phyloP scores from a whole-genome alignment of 177 flowering plant species.

The Vitis hybrid region DNA sequence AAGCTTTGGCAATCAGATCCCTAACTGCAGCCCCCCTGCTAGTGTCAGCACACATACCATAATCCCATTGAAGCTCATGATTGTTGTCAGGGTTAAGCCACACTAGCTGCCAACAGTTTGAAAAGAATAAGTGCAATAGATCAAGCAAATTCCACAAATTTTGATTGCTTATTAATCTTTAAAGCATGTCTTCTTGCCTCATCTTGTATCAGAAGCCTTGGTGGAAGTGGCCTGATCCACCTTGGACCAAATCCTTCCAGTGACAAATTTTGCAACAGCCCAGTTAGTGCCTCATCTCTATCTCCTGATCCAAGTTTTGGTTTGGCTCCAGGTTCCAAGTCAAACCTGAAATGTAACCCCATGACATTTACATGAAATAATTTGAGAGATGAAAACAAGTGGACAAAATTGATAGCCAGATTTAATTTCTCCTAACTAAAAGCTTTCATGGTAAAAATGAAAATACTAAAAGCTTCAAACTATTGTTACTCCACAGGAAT shows the following conservation, averaged over 20 bases:
- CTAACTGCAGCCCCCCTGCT: constrained; percentile 87
- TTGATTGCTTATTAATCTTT: background rate
- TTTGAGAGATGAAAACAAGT: background rate
- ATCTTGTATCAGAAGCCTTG: constrained; percentile 76
- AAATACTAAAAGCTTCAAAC: background rate
- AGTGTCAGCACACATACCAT: constrained; percentile 97
- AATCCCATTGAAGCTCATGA: constrained; percentile 93
- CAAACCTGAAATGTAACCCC: constrained; percentile 45
- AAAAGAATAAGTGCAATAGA: constrained; percentile 13
- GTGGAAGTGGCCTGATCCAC: constrained; percentile 91
- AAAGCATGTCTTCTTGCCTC: constrained; percentile 59
- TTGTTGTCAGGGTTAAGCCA: constrained; percentile 90
- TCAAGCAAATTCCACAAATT: constrained; percentile 7
- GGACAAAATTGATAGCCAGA: background rate
- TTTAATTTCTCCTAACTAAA: background rate
- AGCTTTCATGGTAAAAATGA: background rate
- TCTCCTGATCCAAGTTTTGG: constrained; percentile 80
- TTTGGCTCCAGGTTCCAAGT: constrained; percentile 59
- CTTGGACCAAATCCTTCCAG: constrained; percentile 71
- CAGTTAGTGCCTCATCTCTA: constrained; percentile 62
- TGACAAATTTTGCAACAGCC: constrained; percentile 52
- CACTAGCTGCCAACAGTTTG: constrained; percentile 53
- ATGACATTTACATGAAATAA: background rate
- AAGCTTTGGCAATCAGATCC: constrained; percentile 83
- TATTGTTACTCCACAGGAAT: background rate